These are phyloP conservation scores for Verruconis gallopava DNA, from an alignment of 2,329 filamentous ascomycete species.

Conservation along the genomic window DNA sequence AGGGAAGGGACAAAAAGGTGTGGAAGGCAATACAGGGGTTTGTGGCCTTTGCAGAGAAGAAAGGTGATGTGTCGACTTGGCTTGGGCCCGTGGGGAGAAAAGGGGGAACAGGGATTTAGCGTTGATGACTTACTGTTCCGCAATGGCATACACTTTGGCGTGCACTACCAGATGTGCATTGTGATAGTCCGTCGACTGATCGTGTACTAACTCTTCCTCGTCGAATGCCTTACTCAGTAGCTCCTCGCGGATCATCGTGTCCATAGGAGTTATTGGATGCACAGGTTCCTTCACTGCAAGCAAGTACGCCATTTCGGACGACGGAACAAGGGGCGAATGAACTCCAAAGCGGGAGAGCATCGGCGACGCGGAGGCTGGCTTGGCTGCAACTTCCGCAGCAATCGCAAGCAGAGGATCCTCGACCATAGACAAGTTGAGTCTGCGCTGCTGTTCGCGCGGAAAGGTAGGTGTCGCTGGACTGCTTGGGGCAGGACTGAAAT, in stretches of 20 bases:
- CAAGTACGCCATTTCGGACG: not conserved
- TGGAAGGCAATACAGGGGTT: no score
- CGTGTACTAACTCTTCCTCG: conserved; percentile 16
- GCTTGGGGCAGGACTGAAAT: conserved; percentile 10
- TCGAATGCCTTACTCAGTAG: conserved; percentile 11
- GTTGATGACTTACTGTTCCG: conserved; percentile 31
- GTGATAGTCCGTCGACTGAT: conserved; percentile 25
- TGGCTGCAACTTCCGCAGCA: conserved; percentile 7
- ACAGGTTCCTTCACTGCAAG: not conserved
- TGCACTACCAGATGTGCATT: conserved; percentile 32
- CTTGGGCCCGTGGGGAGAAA: conserved; percentile 9
- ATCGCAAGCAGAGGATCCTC: conserved; percentile 27
- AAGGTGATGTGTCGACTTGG: no score
- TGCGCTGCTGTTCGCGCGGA: conserved; percentile 15
- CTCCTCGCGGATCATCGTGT: conserved; percentile 21
- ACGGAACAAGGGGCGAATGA: not conserved
- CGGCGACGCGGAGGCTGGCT: not conserved
- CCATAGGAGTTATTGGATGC: conserved; percentile 12
- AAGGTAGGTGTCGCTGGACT: conserved; percentile 10
- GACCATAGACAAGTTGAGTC: conserved; percentile 20
- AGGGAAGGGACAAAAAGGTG: no score
- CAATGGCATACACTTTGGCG: conserved; percentile 36
- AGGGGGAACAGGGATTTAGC: conserved; percentile 10
- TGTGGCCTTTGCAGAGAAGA: no score
- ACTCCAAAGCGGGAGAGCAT: not conserved